Evolutionary conservation across 2,329 filamentous ascomycete genomes (phyloP).

Genomic region (Lomentospora prolificans): DNA sequence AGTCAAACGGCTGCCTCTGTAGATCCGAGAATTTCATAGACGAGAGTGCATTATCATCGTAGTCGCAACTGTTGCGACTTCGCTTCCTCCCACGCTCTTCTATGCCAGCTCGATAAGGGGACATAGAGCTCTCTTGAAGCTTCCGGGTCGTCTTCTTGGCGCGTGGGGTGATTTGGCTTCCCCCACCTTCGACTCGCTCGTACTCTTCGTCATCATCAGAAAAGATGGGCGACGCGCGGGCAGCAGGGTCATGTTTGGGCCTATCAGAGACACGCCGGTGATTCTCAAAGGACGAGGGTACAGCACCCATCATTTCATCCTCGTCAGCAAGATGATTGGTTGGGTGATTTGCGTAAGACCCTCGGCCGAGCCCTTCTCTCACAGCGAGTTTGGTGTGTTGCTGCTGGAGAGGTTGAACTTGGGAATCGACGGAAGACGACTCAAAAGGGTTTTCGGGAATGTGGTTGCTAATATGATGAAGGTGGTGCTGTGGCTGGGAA

Average conservation of each 20-base stretch:
- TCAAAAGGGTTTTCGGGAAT: conserved; percentile 2
- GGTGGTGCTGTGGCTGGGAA: not conserved
- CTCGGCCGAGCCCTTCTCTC: conserved; percentile 24
- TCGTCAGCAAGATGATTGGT: conserved; percentile 8
- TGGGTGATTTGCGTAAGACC: conserved; percentile 14
- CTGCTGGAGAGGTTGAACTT: conserved; percentile 1
- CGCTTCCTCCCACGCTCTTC: conserved; percentile 25
- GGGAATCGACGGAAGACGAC: not conserved
- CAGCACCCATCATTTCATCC: conserved; percentile 16
- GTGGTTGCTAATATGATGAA: not conserved
- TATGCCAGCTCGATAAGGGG: conserved; percentile 11
- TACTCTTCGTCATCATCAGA: conserved; percentile 13
- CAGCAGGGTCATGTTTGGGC: not conserved
- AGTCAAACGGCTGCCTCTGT: conserved; percentile 43
- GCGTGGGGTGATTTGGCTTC: conserved; percentile 5
- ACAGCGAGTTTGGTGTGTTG: conserved; percentile 27
- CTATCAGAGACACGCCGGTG: not conserved
- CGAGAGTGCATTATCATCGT: conserved; percentile 45
- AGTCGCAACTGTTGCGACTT: conserved; percentile 37
- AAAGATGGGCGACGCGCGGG: conserved; percentile 1
- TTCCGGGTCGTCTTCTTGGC: conserved; percentile 15
- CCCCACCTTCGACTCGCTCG: conserved; percentile 11
- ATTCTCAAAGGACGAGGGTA: conserved; percentile 9
- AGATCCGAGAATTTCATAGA: conserved; percentile 43
- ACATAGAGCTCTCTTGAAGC: conserved; percentile 15